Base-by-base conservation (phyloP, 2,329 filamentous ascomycete species). In the Botrytis aclada region DNA sequence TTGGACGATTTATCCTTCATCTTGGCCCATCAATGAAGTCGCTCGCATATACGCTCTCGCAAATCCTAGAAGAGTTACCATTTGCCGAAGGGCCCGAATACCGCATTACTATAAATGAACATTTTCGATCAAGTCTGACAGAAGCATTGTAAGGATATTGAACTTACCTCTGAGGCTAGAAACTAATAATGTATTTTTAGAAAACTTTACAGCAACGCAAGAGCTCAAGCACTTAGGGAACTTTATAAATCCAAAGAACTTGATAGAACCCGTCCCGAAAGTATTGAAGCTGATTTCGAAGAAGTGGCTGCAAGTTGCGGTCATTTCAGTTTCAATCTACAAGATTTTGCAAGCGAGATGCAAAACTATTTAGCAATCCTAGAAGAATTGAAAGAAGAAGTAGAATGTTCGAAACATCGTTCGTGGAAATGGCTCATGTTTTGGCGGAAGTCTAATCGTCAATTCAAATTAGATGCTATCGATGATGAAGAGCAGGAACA, bases 221-320 rank as follows among this genome's bases (percentile, higher is more conserved):
- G 95, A 76, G 89, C 88, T 72, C 89, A 92, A 66, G 94, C 96
- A 0, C 84, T 99, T 10, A 87, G 90, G 72, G 87, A 92, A 73
- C 86, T 99, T 0, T 98, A 99, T 82, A 90, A 88, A 75, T 92
- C 88, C 69, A 94, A 94, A 74, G 90, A 94, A 77, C 85, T 94
- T 56, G 89, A 88, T 18, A 89, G 89, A 73, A 85, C 89, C 4
- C 87, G 89, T 60, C 90, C 92, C 0, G 87, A 93, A 70, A 92
- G 92, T 75, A 87, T 95, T 14, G 92, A 97, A 80, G 96, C 95
- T 3, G 96, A 98, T 81, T 94, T 97, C 73, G 96, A 99, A 81
- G 96, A 99, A 82, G 95, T 98, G 18, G 95, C 95, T 58, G 95
- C 96, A n/a, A 97, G 95, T 72, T 99, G 96, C 79, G 95, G 96